Conservation (phyloP, 352 stramenopile species). For the Peronospora farinosa region DNA sequence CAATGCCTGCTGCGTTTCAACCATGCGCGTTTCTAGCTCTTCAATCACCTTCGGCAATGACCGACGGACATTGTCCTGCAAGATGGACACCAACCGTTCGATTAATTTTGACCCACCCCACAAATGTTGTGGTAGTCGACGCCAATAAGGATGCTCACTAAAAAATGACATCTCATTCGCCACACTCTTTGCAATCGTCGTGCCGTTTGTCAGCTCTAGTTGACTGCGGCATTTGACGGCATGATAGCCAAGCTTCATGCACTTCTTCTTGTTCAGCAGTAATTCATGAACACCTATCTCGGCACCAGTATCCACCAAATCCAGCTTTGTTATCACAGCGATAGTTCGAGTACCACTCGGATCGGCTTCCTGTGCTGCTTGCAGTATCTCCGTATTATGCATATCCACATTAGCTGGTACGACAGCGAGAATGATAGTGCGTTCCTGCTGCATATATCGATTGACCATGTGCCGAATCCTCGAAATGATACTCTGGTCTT, state of each 20-base stretch:
- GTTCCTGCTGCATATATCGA: constrained; percentile 61
- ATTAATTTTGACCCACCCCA: constrained; percentile 37
- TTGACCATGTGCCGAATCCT: constrained; percentile 67
- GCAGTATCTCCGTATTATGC: constrained; percentile 80
- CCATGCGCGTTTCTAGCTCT: constrained; percentile 35
- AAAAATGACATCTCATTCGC: too few relatives aligned
- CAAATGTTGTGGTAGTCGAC: too few relatives aligned
- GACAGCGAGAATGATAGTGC: constrained; percentile 82
- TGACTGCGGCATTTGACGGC: constrained; percentile 84
- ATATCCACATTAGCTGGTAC: constrained; percentile 83
- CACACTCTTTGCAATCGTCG: constrained; percentile 48
- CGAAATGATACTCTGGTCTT: constrained; percentile 60
- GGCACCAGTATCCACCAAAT: constrained; percentile 79
- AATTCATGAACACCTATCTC: constrained; percentile 66
- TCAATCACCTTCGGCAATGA: constrained; percentile 40
- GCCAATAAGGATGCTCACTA: too few relatives aligned
- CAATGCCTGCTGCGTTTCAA: constrained; percentile 17
- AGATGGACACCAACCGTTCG: constrained; percentile 33
- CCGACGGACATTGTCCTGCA: constrained; percentile 45
- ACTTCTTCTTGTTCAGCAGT: constrained; percentile 68
- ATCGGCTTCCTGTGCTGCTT: constrained; percentile 61
- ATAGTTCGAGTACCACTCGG: constrained; percentile 66
- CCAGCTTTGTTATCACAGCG: constrained; percentile 84
- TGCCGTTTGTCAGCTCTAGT: constrained; percentile 45
- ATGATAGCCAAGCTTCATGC: constrained; percentile 67